Percentiles rank a stretch among this genome's conserved stretches.
These are phyloP conservation scores for Rhodosorus marinus DNA, from an alignment of 23 red algal species.

Conservation along the genomic window DNA sequence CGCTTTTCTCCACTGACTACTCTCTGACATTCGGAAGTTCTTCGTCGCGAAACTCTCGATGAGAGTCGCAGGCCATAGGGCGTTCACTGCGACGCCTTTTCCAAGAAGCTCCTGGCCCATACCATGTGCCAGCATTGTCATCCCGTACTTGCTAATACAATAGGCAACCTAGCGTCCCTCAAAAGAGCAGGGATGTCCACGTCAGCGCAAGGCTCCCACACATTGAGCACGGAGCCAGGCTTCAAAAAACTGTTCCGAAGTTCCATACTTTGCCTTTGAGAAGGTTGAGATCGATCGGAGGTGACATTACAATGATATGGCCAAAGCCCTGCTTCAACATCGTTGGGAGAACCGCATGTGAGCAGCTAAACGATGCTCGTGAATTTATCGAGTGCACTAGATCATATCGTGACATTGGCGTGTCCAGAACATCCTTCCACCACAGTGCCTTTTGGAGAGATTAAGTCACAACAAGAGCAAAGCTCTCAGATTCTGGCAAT, in stretches of 20 bases:
- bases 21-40: slow-evolving; percentile 76
- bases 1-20: slow-evolving; percentile 78
- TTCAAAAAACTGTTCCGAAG: too few relatives aligned
- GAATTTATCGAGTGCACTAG: slow-evolving; percentile 87
- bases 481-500: background rate
- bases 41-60: slow-evolving; percentile 91
- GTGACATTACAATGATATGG: slow-evolving; percentile 87
- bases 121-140: slow-evolving; percentile 92
- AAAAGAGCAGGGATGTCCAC: too few relatives aligned
- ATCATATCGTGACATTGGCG: slow-evolving; percentile 73
- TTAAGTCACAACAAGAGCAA: too few relatives aligned
- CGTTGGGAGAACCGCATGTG: slow-evolving; percentile 46
- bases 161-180: too few relatives aligned
- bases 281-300: slow-evolving; percentile 62
- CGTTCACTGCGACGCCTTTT: slow-evolving; percentile 52
- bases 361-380: slow-evolving; percentile 69
- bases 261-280: slow-evolving; percentile 68
- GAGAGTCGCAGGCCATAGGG: slow-evolving; percentile 90
- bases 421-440: slow-evolving; percentile 82
- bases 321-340: slow-evolving; percentile 61
- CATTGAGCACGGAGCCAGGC: too few relatives aligned
- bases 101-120: slow-evolving; percentile 50
- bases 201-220: too few relatives aligned
- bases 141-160: slow-evolving; percentile 84
- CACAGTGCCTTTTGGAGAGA: too few relatives aligned